Evolutionary conservation across 2,329 filamentous ascomycete genomes (phyloP).

Genomic region (Teratosphaeria gauchensis): DNA sequence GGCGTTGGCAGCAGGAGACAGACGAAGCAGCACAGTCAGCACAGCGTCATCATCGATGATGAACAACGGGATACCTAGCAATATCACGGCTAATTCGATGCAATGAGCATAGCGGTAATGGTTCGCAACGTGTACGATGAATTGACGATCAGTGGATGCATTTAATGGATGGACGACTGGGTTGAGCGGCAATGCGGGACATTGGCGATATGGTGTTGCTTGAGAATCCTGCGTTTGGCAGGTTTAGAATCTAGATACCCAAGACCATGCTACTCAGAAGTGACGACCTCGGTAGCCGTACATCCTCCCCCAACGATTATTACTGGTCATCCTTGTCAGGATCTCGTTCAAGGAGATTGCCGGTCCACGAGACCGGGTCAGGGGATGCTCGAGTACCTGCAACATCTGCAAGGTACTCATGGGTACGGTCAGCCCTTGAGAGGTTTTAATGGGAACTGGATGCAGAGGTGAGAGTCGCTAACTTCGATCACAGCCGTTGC

Average conservation of each 20-base stretch:
- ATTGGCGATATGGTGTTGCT: not conserved
- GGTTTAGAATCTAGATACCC: not conserved
- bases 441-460: no score
- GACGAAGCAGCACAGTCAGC: slow-evolving; percentile 1
- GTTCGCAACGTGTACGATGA: not conserved
- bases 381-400: no score
- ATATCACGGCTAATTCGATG: not conserved
- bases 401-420: no score
- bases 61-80: not conserved
- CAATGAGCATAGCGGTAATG: not conserved
- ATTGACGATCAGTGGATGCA: not conserved
- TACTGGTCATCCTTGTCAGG: no score
- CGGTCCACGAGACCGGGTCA: no score
- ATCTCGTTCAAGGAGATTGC: no score
- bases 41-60: not conserved
- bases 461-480: no score
- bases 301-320: no score
- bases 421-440: no score
- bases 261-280: not conserved
- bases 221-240: not conserved
- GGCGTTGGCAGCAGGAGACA: not conserved
- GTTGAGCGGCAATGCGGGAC: not conserved
- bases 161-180: not conserved
- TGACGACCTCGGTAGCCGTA: no score
- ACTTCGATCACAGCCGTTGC: no score